Percentiles rank a stretch among this genome's conserved stretches.
Evolutionary conservation across 2,329 filamentous ascomycete genomes (phyloP).

Genomic region (Lachnellula suecica): DNA sequence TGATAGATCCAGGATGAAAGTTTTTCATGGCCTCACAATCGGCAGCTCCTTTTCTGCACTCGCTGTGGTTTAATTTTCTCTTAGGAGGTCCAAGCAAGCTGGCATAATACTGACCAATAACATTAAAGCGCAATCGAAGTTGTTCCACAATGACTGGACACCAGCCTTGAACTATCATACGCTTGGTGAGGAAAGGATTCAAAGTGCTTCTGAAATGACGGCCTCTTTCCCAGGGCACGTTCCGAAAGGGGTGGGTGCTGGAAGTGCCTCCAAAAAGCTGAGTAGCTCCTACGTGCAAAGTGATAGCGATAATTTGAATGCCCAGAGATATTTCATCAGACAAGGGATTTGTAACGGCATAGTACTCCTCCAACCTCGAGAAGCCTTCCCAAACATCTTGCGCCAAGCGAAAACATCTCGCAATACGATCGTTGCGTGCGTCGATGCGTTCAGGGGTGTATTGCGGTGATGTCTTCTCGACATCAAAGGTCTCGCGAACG

Average conservation of each 20-base stretch:
- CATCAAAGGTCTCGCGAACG: neutral
- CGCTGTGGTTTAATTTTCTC: conserved; percentile 10
- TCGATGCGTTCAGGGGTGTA: neutral
- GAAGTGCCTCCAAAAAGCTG: neutral
- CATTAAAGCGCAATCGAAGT: conserved; percentile 1
- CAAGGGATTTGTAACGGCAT: neutral
- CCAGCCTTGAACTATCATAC: conserved; percentile 13
- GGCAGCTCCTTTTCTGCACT: conserved; percentile 3
- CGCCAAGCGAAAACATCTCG: conserved; percentile 2
- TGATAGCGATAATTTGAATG: conserved; percentile 11
- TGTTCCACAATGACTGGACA: conserved; percentile 10
- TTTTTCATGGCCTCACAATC: conserved; percentile 3
- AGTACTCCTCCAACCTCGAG: neutral
- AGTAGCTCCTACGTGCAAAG: conserved; percentile 5
- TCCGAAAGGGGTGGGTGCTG: neutral
- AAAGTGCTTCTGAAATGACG: conserved; percentile 6
- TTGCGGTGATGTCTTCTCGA: neutral
- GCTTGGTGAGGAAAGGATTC: conserved; percentile 2
- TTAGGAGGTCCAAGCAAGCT: conserved; percentile 11
- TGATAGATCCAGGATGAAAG: neutral
- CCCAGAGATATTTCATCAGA: conserved; percentile 2
- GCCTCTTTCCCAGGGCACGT: neutral
- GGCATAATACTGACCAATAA: conserved; percentile 10
- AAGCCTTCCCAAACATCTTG: conserved; percentile 5
- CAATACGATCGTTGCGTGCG: neutral